Evolutionary conservation across 106 monocot species (phyloP), one percentile per base, ranked within the genome.

Genomic region (Apostasia ramifera): DNA sequence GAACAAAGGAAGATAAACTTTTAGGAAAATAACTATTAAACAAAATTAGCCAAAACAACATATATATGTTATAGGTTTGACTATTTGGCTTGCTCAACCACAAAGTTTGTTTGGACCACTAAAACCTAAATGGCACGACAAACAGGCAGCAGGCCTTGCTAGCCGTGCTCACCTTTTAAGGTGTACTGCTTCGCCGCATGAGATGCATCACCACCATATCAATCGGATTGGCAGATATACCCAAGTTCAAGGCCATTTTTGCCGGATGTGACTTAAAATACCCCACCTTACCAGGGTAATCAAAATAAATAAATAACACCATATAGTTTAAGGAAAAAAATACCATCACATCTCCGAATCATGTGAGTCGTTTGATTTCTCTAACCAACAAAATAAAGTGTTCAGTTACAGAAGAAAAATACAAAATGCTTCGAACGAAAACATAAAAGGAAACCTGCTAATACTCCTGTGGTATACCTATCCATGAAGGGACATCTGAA

Each of bases 81-180:
- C 62, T 62, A 42, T 44, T 12, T 39, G 42, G 46, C 63, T 56
- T 40, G 57, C 61, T 55, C 54, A 56, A 40, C 46, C 66, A 46
- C 13, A 51, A 70, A 56, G 7, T 61, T 60, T 53, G 53, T 39
- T 70, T 44, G 49, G 54, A 62, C 65, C 55, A 73, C 66, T 69
- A 79, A 60, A 81, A 80, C 74, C 74, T 86, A 87, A 68, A 85
- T 76, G 76, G 97, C 97, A 98, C 92, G 92, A 87, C 89, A 95
- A 77, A 95, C 82, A 84, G 91, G 95, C 86, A 84, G 39, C 74
- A 86, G 74, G 84, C 86, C 95, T 82, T 82, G 91, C 82, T 83
- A 87, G 97, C 83, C 89, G 89, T 90, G 97, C 97, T 98, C 92
- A 90, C 97, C 97, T 98, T 90, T 64, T 50, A 72, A 83, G 83